Evolutionary conservation across 2,329 filamentous ascomycete genomes (phyloP), one percentile per base, ranked within the genome.

Genomic region (Cytospora paraplurivora): DNA sequence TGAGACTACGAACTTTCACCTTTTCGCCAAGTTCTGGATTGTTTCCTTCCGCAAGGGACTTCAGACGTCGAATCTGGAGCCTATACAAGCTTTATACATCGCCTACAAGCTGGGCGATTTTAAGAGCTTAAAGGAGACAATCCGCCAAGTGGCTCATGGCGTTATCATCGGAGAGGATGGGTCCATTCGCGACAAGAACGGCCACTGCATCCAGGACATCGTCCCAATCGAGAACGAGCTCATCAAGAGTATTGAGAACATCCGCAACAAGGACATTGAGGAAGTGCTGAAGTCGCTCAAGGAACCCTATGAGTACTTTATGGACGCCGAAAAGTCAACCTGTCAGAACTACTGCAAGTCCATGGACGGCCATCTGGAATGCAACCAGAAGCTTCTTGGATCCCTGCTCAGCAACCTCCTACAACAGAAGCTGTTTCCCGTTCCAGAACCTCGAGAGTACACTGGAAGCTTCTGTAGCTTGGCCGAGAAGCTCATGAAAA

Each of bases 371-470:
- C 65, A 65, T 19, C 35, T 38, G 12, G 63, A 65, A 34, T 67
- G 65, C 11, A 62, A 67, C 27, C 56, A 63, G 37, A 67, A 62
- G 50, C 59, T 65, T 17, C n/a, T 67, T 19, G 65, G 65, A 4
- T 67, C 65, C 11, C 15, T 65, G 21, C 50, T 67, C n/a, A 41
- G 51, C 59, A 60, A 60, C 41, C 34, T 67, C 10, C 32, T 62
- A 3, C 54, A 65, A 13, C 59, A 65, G 49, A 41, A 59, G 3
- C 59, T 67, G 6, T 60, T 61, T 44, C 65, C 65, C 8, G 49
- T 67, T 33, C 65, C 65, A 3, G 57, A 61, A 10, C 12, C 56
- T 27, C 12, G 33, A 4, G 33, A n/a, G 8, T 67, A 61, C 38
- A 41, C 33, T n/a, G 63, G 60, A 12, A 63, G 53, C 15, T 57